A percentile compares a stretch with the other conserved stretches of the same genome.
These are phyloP conservation scores for Pseudogymnoascus pannorum DNA, from an alignment of 2,329 filamentous ascomycete genomes.

Conservation along the genomic window DNA sequence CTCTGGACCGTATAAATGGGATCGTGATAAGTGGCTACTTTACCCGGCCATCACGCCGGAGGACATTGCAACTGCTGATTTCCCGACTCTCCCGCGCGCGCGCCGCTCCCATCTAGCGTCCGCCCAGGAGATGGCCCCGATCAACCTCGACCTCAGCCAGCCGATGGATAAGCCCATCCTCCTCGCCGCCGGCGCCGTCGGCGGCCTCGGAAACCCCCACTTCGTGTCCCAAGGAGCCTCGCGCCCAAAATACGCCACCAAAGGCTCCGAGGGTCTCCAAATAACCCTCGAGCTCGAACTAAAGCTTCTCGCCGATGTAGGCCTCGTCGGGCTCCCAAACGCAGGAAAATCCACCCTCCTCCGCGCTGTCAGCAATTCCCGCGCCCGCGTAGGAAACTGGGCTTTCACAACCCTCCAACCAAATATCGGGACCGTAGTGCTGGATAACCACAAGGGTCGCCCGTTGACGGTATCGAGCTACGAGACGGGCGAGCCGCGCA, in stretches of 20 bases:
- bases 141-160: conserved; percentile 64
- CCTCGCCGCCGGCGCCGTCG: conserved; percentile 78
- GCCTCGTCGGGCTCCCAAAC: conserved; percentile 89
- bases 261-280: conserved; percentile 70
- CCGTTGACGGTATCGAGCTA: conserved; percentile 42
- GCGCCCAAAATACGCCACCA: conserved; percentile 80
- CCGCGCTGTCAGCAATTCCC: conserved; percentile 78
- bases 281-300: conserved; percentile 82
- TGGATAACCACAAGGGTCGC: conserved; percentile 78
- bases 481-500: conserved; percentile 51
- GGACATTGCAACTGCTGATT: conserved; percentile 52
- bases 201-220: conserved; percentile 88
- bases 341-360: conserved; percentile 92
- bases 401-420: conserved; percentile 93
- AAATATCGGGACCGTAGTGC: conserved; percentile 90
- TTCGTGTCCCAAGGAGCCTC: conserved; percentile 71
- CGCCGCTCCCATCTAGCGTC: conserved; percentile 47
- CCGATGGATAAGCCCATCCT: conserved; percentile 79
- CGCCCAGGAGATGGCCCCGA: conserved; percentile 61
- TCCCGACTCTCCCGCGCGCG: conserved; percentile 49
- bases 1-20: conserved; percentile 32
- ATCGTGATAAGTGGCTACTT: conserved; percentile 71
- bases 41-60: conserved; percentile 75
- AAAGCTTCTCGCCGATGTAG: conserved; percentile 91
- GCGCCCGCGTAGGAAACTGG: conserved; percentile 87